phyloP scores from a whole-genome alignment of 768 basidiomycete species.

The Tubosaeta brunneosetosa region DNA sequence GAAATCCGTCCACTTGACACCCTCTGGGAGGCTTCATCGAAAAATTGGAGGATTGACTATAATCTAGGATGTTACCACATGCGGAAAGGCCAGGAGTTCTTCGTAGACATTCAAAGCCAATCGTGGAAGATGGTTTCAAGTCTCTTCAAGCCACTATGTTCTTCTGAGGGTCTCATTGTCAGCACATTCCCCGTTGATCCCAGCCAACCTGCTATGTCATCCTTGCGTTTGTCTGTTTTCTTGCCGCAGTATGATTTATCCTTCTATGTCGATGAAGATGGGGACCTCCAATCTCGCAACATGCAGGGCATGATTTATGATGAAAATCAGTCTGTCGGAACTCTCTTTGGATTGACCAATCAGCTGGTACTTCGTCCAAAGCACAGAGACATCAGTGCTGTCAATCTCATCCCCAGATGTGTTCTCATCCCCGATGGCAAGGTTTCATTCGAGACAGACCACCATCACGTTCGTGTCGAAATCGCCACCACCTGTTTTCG shows the following conservation, averaged over 20 bases:
- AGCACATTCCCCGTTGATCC: neutral
- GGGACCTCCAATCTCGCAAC: slow-evolving; percentile 37
- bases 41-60: slow-evolving; percentile 25
- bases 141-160: slow-evolving; percentile 20
- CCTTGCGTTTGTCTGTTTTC: slow-evolving; percentile 20
- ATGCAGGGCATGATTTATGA: slow-evolving; percentile 42
- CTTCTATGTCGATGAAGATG: slow-evolving; percentile 34
- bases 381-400: neutral
- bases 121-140: slow-evolving; percentile 25
- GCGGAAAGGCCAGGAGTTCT: neutral
- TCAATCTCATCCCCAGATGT: neutral
- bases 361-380: slow-evolving; percentile 38
- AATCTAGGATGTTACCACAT: slow-evolving; percentile 3
- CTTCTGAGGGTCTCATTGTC: slow-evolving; percentile 20
- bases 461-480: slow-evolving; percentile 11
- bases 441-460: slow-evolving; percentile 26
- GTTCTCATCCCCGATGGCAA: slow-evolving; percentile 39
- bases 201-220: neutral
- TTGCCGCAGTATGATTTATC: slow-evolving; percentile 39
- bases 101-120: slow-evolving; percentile 28
- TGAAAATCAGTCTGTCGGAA: slow-evolving; percentile 36
- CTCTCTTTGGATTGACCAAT: slow-evolving; percentile 40
- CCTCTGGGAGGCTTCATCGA: slow-evolving; percentile 20
- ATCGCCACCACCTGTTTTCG: neutral
- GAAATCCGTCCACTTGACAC: slow-evolving; percentile 26